phyloP scores from a whole-genome alignment of 345 rosid genomes.

The Eucalyptus viminalis region DNA sequence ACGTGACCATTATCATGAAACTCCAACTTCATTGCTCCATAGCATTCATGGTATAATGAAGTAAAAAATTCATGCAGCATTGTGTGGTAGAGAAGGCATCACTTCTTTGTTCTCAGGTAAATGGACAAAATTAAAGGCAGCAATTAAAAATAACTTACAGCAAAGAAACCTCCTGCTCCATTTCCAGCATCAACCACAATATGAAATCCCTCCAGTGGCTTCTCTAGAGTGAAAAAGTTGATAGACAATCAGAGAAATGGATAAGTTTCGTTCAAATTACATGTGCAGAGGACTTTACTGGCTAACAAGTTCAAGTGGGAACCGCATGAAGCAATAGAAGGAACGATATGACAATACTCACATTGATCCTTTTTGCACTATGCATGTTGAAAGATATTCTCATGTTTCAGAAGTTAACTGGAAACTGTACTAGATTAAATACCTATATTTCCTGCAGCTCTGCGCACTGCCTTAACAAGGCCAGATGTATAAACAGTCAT shows the following conservation, averaged over 20 bases:
- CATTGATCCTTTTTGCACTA: not conserved
- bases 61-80: not conserved
- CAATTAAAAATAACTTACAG: constrained; percentile 42
- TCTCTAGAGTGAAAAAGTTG: constrained; percentile 34
- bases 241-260: constrained; percentile 1
- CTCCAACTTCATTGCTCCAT: not conserved
- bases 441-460: constrained; percentile 86
- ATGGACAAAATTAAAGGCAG: not conserved
- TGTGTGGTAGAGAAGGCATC: not conserved
- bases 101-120: not conserved
- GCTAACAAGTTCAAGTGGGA: not conserved
- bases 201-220: constrained; percentile 95
- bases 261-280: not conserved
- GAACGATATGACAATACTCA: not conserved
- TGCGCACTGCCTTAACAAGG: constrained; percentile 84
- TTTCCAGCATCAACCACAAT: constrained; percentile 98
- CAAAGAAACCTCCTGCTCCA: constrained; percentile 98
- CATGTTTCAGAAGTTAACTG: not conserved
- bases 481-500: constrained; percentile 73
- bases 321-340: not conserved
- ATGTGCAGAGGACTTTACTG: not conserved
- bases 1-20: not conserved
- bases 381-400: not conserved
- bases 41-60: not conserved
- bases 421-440: not conserved